Conservation (phyloP, 768 basidiomycete genomes). For the Russula brevipes region DNA sequence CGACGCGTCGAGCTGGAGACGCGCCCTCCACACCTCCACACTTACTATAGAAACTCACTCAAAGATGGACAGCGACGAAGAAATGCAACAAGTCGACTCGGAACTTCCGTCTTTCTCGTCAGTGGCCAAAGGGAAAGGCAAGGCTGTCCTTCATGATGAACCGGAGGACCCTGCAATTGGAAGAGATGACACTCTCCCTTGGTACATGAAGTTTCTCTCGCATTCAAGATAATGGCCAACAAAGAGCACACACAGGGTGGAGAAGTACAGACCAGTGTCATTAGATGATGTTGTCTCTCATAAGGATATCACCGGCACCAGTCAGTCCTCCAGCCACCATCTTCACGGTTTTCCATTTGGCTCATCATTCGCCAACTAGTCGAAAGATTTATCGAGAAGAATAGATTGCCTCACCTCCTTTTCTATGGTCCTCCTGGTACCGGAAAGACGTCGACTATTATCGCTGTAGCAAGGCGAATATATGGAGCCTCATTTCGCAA, state of each 20-base stretch:
- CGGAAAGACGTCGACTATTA: constrained; percentile 95
- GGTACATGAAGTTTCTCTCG: constrained; percentile 45
- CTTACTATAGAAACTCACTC: background rate
- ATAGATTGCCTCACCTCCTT: constrained; percentile 87
- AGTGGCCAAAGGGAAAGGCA: constrained; percentile 67
- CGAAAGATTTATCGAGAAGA: constrained; percentile 94
- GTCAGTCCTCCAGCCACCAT: constrained; percentile 43
- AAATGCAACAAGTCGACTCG: constrained; percentile 45
- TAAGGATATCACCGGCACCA: constrained; percentile 90
- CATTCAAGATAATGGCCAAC: constrained; percentile 4
- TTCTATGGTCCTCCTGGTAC: constrained; percentile 99
- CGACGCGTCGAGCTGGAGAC: constrained; percentile 9
- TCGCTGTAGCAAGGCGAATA: constrained; percentile 91
- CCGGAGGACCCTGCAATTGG: constrained; percentile 27
- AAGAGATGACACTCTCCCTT: constrained; percentile 72
- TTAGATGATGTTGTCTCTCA: constrained; percentile 96
- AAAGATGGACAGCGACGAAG: constrained; percentile 56
- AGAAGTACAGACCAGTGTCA: constrained; percentile 91
- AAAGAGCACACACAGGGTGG: constrained; percentile 55
- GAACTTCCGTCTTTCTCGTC: constrained; percentile 22
- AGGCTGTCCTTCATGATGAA: constrained; percentile 41
- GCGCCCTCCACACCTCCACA: constrained; percentile 1
- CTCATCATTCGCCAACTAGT: constrained; percentile 44
- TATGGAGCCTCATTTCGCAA: constrained; percentile 84
- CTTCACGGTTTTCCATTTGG: background rate